Evolutionary conservation across 176 grass and related monocot genomes (phyloP).

Genomic region (Lolium rigidum): DNA sequence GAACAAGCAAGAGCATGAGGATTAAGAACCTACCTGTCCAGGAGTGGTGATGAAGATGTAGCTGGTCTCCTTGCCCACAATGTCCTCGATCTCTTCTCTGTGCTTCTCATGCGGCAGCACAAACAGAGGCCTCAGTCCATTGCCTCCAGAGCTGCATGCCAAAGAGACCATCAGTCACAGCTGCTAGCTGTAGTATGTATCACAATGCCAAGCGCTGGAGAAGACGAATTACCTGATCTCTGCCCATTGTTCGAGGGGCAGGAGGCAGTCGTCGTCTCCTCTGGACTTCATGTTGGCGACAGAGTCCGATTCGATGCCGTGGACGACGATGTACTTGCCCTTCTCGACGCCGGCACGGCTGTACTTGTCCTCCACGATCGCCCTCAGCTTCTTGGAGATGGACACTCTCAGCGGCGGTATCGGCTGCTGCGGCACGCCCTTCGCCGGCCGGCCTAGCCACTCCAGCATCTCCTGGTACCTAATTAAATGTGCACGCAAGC

Average conservation of each 20-base stretch:
- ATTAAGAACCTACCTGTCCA: slow-evolving; percentile 60
- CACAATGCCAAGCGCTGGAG: background rate
- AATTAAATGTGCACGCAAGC: background rate
- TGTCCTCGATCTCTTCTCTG: slow-evolving; percentile 79
- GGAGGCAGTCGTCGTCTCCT: slow-evolving; percentile 80
- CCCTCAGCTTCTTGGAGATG: slow-evolving; percentile 86
- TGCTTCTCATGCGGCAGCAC: slow-evolving; percentile 96
- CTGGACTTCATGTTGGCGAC: slow-evolving; percentile 78
- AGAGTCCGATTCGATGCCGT: slow-evolving; percentile 90
- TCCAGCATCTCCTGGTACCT: slow-evolving; percentile 87
- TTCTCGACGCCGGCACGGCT: slow-evolving; percentile 65
- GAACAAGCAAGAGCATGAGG: background rate
- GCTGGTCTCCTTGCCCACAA: slow-evolving; percentile 58
- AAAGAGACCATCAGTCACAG: background rate
- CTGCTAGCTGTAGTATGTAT: background rate
- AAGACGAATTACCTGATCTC: slow-evolving; percentile 50
- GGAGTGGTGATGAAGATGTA: slow-evolving; percentile 89
- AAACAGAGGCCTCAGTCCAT: slow-evolving; percentile 71
- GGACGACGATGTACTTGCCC: slow-evolving; percentile 77
- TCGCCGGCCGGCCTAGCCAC: slow-evolving; percentile 76
- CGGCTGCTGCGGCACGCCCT: slow-evolving; percentile 60
- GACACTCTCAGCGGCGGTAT: slow-evolving; percentile 71
- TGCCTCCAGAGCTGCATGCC: slow-evolving; percentile 47
- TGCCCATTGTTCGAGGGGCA: slow-evolving; percentile 77
- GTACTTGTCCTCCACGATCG: slow-evolving; percentile 75